phyloP scores from a whole-genome alignment of 371 early-diverging fungal species.

The Rhizopus microsporus region DNA sequence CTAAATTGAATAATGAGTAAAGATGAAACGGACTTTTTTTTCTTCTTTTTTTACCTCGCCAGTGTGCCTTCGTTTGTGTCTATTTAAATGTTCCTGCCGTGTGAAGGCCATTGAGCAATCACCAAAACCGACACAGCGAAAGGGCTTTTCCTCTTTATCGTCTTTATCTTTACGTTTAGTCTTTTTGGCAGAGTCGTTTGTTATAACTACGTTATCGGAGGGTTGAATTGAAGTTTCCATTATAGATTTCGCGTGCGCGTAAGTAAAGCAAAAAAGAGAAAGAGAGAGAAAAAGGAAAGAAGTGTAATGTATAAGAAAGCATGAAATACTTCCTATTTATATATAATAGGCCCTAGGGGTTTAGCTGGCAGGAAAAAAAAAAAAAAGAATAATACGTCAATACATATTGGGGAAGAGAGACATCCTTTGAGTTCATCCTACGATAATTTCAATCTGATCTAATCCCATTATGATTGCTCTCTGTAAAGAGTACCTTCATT shows the following conservation, averaged over 20 bases:
- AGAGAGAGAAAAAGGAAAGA: not conserved
- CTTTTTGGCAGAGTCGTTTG: not conserved
- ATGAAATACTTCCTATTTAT: not conserved
- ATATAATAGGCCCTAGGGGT: not conserved
- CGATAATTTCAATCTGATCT: too few species aligned
- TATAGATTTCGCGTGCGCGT: not conserved
- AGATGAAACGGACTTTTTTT: not conserved
- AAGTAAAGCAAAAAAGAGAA: not conserved
- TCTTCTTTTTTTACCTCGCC: slow-evolving; percentile 46
- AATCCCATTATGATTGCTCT: too few species aligned
- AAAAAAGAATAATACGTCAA: too few species aligned
- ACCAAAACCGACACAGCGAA: slow-evolving; percentile 51
- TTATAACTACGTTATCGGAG: too few species aligned
- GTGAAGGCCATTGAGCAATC: slow-evolving; percentile 58
- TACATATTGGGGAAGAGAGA: too few species aligned
- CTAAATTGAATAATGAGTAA: slow-evolving; percentile 8
- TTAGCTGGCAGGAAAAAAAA: too few species aligned
- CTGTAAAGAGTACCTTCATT: too few species aligned
- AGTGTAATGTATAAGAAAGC: not conserved
- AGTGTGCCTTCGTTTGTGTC: slow-evolving; percentile 60
- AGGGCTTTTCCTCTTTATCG: slow-evolving; percentile 26
- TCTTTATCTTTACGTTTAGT: not conserved
- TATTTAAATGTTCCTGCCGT: slow-evolving; percentile 54
- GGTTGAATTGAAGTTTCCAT: too few species aligned
- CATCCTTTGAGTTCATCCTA: too few species aligned